Conservation (phyloP, 179 eudicot species). For the Sideroxylon spinosum region DNA sequence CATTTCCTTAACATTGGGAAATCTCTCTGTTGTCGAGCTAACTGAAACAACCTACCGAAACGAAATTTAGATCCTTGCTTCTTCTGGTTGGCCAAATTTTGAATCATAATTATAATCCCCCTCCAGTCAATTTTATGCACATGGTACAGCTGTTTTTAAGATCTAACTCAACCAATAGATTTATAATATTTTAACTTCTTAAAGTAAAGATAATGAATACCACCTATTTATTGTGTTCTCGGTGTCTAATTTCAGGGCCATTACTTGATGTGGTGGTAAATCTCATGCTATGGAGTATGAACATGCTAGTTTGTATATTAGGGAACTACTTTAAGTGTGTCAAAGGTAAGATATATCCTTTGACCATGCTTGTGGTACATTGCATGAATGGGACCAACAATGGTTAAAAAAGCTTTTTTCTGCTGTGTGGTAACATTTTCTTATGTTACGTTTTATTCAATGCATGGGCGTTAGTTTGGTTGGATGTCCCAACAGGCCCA, state of each 20-base stretch:
- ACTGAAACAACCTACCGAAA: too few relatives aligned
- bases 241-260: background rate
- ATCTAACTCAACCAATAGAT: background rate
- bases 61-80: too few relatives aligned
- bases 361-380: too few relatives aligned
- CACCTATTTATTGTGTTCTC: background rate
- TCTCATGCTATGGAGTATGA: background rate
- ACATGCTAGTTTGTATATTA: background rate
- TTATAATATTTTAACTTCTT: background rate
- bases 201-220: background rate
- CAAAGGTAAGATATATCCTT: background rate
- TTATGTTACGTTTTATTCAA: too few relatives aligned
- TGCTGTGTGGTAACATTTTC: too few relatives aligned
- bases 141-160: background rate
- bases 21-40: too few relatives aligned
- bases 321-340: background rate
- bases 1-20: too few relatives aligned
- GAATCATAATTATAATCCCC: background rate
- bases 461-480: too few relatives aligned
- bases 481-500: too few relatives aligned
- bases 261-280: background rate
- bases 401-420: too few relatives aligned
- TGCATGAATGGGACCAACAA: too few relatives aligned
- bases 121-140: background rate
- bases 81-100: background rate